Conservation (phyloP, 768 basidiomycete genomes). For the Trametes cubensis region DNA sequence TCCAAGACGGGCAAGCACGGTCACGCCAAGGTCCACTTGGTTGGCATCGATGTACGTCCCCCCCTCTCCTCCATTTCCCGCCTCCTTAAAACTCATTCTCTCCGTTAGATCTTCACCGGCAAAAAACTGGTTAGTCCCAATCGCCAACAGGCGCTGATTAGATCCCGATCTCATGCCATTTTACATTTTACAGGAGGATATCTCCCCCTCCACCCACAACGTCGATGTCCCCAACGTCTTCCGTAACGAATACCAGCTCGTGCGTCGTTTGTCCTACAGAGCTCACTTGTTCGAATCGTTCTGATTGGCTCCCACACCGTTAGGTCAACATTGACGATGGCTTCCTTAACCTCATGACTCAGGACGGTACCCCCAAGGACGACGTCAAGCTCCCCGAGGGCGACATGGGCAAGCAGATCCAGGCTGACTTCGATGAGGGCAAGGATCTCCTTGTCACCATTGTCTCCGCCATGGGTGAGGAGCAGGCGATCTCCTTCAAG, state of each 20-base stretch:
- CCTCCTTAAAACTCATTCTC: conserved; percentile 22
- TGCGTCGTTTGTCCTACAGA: conserved; percentile 39
- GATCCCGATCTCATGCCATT: conserved; percentile 7
- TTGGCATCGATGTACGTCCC: conserved; percentile 88
- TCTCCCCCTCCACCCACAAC: conserved; percentile 97
- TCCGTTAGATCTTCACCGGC: conserved; percentile 89
- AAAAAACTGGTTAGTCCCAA: conserved; percentile 83
- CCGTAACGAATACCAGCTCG: conserved; percentile 90
- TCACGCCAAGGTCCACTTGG: conserved; percentile 98
- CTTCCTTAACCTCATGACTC: conserved; percentile 91
- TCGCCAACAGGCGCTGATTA: conserved; percentile 17
- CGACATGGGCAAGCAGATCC: conserved; percentile 75
- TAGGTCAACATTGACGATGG: conserved; percentile 93
- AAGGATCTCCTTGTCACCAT: conserved; percentile 89
- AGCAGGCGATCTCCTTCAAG: conserved; percentile 88
- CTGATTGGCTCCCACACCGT: conserved; percentile 7
- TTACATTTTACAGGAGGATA: conserved; percentile 70
- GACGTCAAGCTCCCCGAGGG: conserved; percentile 93
- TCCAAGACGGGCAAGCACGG: conserved; percentile 99
- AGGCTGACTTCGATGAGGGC: conserved; percentile 73
- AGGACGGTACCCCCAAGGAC: conserved; percentile 82
- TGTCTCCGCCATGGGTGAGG: conserved; percentile 89
- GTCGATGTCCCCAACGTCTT: conserved; percentile 97
- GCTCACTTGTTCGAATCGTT: neutral
- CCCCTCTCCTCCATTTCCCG: neutral